These are phyloP conservation scores for Liquidambar formosana DNA, from an alignment of 164 flowering plant species.

Conservation along the genomic window DNA sequence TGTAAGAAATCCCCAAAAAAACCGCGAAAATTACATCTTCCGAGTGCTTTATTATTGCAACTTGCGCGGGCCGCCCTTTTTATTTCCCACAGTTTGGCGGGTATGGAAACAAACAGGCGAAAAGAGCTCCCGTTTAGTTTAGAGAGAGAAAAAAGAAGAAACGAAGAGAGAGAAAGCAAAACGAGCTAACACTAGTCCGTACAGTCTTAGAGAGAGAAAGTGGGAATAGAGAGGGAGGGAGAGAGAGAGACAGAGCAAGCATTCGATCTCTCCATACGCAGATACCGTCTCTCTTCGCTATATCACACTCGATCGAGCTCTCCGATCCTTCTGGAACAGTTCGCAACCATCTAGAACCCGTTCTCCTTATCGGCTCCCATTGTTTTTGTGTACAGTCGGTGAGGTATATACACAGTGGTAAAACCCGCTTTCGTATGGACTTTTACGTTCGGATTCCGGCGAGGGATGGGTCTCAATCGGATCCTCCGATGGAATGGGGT, in stretches of 20 bases:
- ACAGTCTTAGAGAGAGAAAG: slow-evolving; percentile 20
- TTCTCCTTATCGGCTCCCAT: background rate
- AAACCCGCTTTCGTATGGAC: slow-evolving; percentile 39
- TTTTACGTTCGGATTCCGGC: slow-evolving; percentile 46
- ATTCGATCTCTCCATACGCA: slow-evolving; percentile 1
- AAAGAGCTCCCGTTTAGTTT: background rate
- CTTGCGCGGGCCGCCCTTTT: background rate
- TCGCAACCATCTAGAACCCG: background rate
- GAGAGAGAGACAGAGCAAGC: slow-evolving; percentile 19
- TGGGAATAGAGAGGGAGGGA: slow-evolving; percentile 11
- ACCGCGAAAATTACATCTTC: background rate
- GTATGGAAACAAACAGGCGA: slow-evolving; percentile 9
- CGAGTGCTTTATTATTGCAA: background rate
- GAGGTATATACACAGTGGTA: slow-evolving; percentile 6
- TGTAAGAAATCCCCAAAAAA: background rate
- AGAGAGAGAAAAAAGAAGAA: slow-evolving; percentile 1
- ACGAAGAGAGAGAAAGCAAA: background rate
- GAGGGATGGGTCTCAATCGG: slow-evolving; percentile 50
- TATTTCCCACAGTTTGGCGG: slow-evolving; percentile 1
- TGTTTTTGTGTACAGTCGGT: slow-evolving; percentile 7
- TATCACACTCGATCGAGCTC: slow-evolving; percentile 22
- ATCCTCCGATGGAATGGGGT: slow-evolving; percentile 45
- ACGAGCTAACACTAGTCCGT: slow-evolving; percentile 16
- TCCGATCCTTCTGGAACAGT: slow-evolving; percentile 7
- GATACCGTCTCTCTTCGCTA: background rate